Percentiles rank a stretch among this genome's conserved stretches.
Evolutionary conservation across 1,284 basidiomycete species (phyloP).

Genomic region (Coniophora puteana): DNA sequence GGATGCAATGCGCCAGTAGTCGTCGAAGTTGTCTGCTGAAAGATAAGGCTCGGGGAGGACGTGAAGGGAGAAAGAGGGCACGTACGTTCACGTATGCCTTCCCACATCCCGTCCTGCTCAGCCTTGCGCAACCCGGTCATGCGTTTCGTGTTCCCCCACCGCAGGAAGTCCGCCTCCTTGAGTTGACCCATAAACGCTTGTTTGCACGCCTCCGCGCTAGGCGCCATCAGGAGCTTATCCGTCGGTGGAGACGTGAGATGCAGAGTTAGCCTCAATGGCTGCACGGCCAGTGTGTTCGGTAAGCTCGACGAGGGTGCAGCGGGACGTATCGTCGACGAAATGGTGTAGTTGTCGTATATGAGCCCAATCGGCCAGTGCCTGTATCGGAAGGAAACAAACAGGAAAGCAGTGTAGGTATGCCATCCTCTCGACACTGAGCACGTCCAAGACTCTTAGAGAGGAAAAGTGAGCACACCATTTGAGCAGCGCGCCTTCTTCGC

Average conservation of each 20-base stretch:
- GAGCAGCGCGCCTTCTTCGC: constrained; percentile 65
- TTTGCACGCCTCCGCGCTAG: constrained; percentile 80
- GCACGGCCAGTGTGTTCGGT: constrained; percentile 30
- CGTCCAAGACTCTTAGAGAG: background rate
- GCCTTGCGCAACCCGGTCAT: constrained; percentile 85
- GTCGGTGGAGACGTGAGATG: constrained; percentile 84
- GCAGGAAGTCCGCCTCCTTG: constrained; percentile 92
- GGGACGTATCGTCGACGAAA: constrained; percentile 52
- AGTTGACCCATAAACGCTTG: constrained; percentile 90
- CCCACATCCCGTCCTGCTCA: constrained; percentile 94
- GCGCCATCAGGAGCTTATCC: constrained; percentile 79
- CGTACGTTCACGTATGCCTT: constrained; percentile 87
- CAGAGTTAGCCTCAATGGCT: constrained; percentile 74
- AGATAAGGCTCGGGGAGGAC: background rate
- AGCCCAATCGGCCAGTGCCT: constrained; percentile 98
- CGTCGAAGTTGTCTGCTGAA: constrained; percentile 84
- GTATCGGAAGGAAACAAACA: constrained; percentile 7
- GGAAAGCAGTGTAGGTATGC: too few relatives aligned
- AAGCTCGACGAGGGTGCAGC: constrained; percentile 39
- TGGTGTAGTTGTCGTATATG: constrained; percentile 80
- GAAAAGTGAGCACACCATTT: constrained; percentile 67
- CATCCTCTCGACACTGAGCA: background rate
- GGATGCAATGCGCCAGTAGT: constrained; percentile 88
- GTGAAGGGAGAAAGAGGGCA: constrained; percentile 12
- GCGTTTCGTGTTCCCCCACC: constrained; percentile 92